Evolutionary conservation across 257 asterid species (phyloP).

Genomic region (Penstemon davidsonii): DNA sequence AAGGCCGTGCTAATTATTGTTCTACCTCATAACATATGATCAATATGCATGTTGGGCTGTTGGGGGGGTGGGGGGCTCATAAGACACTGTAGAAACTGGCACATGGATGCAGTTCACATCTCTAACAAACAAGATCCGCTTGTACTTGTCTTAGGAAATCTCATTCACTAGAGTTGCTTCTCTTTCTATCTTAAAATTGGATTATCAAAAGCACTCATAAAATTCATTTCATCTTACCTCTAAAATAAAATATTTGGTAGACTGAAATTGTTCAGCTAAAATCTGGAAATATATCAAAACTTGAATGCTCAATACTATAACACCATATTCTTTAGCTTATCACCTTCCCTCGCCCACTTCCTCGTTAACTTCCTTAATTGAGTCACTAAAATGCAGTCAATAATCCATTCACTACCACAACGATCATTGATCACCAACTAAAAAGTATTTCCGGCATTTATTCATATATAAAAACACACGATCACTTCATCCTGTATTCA

Average conservation of each 20-base stretch:
- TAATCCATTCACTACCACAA: conserved; percentile 14
- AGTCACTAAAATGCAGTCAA: background rate
- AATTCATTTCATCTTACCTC: background rate
- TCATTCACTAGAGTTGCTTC: conserved; percentile 11
- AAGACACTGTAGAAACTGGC: conserved; percentile 5
- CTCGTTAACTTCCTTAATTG: background rate
- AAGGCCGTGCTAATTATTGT: background rate
- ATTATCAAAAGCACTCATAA: background rate
- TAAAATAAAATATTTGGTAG: conserved; percentile 6
- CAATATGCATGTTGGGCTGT: background rate
- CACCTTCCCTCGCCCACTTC: background rate
- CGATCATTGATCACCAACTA: conserved; percentile 8
- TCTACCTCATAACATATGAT: background rate
- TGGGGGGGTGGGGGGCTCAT: background rate
- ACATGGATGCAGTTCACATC: conserved; percentile 9
- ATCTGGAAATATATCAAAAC: background rate
- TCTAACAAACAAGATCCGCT: background rate
- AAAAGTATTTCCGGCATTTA: background rate
- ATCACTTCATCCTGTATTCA: background rate
- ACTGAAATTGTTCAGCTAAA: background rate
- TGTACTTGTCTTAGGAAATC: conserved; percentile 18
- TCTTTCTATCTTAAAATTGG: conserved; percentile 10
- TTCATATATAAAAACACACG: background rate
- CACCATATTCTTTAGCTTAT: conserved; percentile 5
- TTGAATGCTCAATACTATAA: no score